Conservation (phyloP, 257 asterid genomes). For the Ballota nigra region DNA sequence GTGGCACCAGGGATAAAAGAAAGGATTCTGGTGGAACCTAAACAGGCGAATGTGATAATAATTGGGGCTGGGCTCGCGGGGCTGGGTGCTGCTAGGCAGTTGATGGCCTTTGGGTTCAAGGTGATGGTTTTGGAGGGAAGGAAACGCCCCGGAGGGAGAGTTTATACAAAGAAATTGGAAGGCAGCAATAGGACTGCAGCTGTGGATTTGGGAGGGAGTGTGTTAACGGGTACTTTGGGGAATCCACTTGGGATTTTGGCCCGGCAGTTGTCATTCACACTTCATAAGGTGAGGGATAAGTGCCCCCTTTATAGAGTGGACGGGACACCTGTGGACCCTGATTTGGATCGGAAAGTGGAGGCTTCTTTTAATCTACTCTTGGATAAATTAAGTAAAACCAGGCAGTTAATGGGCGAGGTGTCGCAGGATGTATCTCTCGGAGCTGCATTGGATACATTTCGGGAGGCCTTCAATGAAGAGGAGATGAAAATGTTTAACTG, state of each 20-base stretch:
- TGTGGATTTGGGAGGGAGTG: conserved; percentile 96
- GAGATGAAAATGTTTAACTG: conserved; percentile 78
- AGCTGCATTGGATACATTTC: conserved; percentile 86
- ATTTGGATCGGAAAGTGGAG: conserved; percentile 70
- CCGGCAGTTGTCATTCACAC: conserved; percentile 68
- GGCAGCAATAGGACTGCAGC: conserved; percentile 56
- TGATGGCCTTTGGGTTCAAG: conserved; percentile 86
- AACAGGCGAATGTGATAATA: conserved; percentile 57
- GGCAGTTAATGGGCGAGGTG: conserved; percentile 84
- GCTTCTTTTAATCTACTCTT: conserved; percentile 60
- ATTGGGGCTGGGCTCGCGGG: conserved; percentile 96
- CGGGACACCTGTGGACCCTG: conserved; percentile 65
- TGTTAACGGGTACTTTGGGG: conserved; percentile 86
- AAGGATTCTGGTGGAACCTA: conserved; percentile 48
- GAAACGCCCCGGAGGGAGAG: conserved; percentile 93
- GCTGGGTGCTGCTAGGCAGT: conserved; percentile 95
- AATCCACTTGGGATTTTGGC: conserved; percentile 95
- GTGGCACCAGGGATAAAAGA: conserved; percentile 77
- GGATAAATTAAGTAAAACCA: conserved; percentile 60
- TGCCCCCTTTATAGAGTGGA: conserved; percentile 72
- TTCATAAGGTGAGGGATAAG: conserved; percentile 89
- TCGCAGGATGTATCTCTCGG: conserved; percentile 95
- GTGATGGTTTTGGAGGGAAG: conserved; percentile 85
- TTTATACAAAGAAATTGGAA: conserved; percentile 66
- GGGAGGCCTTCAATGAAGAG: conserved; percentile 54